A percentile compares a stretch with the other conserved stretches of the same genome.
Conservation (phyloP, 768 basidiomycete species). For the Lepiota subincarnata region DNA sequence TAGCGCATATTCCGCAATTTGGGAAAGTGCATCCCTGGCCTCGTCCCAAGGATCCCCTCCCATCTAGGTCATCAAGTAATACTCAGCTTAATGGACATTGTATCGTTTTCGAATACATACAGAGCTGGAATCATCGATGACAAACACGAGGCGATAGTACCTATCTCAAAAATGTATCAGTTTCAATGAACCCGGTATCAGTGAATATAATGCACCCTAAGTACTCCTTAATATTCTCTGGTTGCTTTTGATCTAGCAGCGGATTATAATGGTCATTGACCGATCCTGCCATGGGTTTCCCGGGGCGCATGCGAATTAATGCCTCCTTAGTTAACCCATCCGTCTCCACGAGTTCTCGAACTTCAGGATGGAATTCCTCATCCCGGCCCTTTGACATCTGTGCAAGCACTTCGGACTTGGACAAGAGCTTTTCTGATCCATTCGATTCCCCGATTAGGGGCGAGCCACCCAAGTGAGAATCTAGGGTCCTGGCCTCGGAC, state of each 20-base stretch:
- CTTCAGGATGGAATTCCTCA: neutral
- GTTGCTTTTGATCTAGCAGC: constrained; percentile 4
- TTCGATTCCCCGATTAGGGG: neutral
- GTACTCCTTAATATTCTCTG: constrained; percentile 14
- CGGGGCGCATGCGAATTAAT: neutral
- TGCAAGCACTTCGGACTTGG: neutral
- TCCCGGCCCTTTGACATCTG: neutral
- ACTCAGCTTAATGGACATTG: neutral
- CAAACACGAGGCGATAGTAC: constrained; percentile 24
- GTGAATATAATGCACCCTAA: constrained; percentile 5
- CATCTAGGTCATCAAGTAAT: constrained; percentile 14
- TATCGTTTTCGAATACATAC: constrained; percentile 13
- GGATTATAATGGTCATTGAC: constrained; percentile 12
- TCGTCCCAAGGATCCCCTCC: constrained; percentile 21
- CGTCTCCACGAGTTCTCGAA: neutral
- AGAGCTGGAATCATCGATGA: constrained; percentile 28
- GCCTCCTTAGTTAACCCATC: neutral
- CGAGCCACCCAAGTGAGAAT: too few species aligned
- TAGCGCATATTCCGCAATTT: constrained; percentile 27
- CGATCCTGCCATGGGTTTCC: neutral
- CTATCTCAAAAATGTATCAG: constrained; percentile 12
- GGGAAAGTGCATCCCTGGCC: constrained; percentile 22
- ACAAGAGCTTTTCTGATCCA: neutral
- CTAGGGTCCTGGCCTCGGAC: too few species aligned
- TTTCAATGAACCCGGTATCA: too few species aligned